Base-by-base conservation (phyloP, 176 grass and related monocot genomes). In the Coix lacrymajobi region DNA sequence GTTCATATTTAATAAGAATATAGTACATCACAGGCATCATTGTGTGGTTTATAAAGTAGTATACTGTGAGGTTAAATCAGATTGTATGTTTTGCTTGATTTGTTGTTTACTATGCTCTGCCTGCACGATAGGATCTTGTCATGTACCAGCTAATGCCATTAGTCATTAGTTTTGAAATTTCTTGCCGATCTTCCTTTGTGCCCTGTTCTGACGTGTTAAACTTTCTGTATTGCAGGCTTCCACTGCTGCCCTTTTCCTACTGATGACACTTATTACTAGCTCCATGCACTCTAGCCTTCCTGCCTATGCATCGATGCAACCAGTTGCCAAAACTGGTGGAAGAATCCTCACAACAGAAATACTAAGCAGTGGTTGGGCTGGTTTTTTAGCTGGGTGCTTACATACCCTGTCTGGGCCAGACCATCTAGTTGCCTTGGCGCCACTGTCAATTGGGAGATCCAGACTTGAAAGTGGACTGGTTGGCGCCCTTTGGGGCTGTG, bases 401-500 rank as follows among this genome's bases (percentile, higher is more conserved):
- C 97, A 99, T 83, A 99, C 97, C 66, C 87, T 99, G 56, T 99
- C 97, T 3, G 93, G 97, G 19, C 97, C 97, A 4, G 97, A 99
- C 61, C 97, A 99, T 92, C 87, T 99, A 13, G 97, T 92, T 81
- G 97, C 97, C 7, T 82, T 99, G 73, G 97, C 97, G 0, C 97
- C 97, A 4, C 71, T 99, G 37, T 90, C 97, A 0, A 99, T 99
- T 69, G 97, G 97, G 48, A 86, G 97, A 88, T 87, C 93, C 73
- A 86, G 81, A 26, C 80, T 95, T 12, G 93, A 99, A 87, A 96
- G 97, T 39, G 97, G 93, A 11, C 52, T 99, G 70, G 97, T 99
- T 20, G 93, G 97, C 39, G 97, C 97, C n/a, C 93, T 99, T 34
- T 99, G 97, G 97, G 97, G 97, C 22, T 99, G 93, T 81, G 97